A percentile compares a stretch with the other conserved stretches of the same genome.
phyloP scores from a whole-genome alignment of 2,329 filamentous ascomycete species.

The Alternaria brassicicola region DNA sequence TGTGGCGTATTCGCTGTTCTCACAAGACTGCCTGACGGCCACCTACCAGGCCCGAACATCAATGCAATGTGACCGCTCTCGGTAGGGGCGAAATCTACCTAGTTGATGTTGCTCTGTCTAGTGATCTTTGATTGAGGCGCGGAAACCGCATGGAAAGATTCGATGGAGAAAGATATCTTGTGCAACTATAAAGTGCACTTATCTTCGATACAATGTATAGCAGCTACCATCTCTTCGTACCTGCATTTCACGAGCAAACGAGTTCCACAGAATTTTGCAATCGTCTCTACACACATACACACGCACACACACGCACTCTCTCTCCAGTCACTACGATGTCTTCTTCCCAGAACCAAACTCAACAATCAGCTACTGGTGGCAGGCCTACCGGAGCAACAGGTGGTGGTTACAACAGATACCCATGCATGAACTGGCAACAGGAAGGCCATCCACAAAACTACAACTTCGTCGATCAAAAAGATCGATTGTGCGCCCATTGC shows the following conservation, averaged over 20 bases:
- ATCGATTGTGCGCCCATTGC: conserved; percentile 29
- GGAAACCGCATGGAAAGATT: conserved; percentile 23
- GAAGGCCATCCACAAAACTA: conserved; percentile 29
- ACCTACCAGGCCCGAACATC: conserved; percentile 17
- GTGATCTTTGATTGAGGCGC: conserved; percentile 24
- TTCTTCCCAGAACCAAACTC: conserved; percentile 13
- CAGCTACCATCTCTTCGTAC: neutral
- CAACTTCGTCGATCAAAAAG: conserved; percentile 26
- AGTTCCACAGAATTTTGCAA: neutral
- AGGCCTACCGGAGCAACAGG: conserved; percentile 34
- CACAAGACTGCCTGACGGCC: conserved; percentile 28
- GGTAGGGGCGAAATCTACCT: conserved; percentile 21
- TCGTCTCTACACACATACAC: no score
- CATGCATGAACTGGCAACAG: conserved; percentile 28
- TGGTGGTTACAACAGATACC: conserved; percentile 28
- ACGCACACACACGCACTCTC: no score
- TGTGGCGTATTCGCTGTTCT: conserved; percentile 26
- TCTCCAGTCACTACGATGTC: conserved; percentile 19
- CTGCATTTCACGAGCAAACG: neutral
- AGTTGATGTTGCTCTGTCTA: conserved; percentile 17
- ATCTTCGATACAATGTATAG: conserved; percentile 8
- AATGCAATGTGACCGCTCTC: conserved; percentile 28
- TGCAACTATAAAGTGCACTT: conserved; percentile 24
- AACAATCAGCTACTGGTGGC: conserved; percentile 25
- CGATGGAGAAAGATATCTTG: conserved; percentile 16